phyloP scores from a whole-genome alignment of 176 grass and related monocot genomes.

The Carex kokanica region DNA sequence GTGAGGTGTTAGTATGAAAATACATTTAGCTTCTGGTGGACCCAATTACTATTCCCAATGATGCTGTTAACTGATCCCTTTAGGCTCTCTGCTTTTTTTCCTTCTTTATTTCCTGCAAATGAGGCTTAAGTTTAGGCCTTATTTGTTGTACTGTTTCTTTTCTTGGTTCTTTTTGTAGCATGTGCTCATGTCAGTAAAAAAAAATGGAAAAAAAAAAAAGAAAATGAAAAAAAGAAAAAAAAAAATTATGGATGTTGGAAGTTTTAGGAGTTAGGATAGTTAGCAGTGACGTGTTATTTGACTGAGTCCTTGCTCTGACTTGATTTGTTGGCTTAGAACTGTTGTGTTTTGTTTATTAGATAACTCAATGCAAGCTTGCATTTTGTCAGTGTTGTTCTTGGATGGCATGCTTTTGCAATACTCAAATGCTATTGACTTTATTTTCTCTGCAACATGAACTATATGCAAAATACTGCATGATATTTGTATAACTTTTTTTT shows the following conservation, averaged over 20 bases:
- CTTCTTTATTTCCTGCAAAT: background rate
- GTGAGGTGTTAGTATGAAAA: background rate
- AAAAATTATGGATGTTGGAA: background rate
- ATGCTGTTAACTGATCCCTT: constrained; percentile 1
- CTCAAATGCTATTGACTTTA: background rate
- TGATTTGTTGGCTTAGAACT: background rate
- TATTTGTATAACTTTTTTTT: background rate
- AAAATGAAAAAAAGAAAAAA: background rate
- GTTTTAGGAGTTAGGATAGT: background rate
- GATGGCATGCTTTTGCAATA: background rate
- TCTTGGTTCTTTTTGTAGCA: background rate
- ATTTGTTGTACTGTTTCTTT: background rate
- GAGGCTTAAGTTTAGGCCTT: background rate
- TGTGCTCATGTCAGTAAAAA: background rate
- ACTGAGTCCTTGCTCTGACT: background rate
- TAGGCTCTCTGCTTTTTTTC: background rate
- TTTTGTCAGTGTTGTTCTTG: constrained; percentile 1
- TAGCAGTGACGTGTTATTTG: background rate
- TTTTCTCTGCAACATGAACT: background rate
- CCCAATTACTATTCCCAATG: background rate
- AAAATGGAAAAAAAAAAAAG: background rate
- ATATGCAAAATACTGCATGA: background rate
- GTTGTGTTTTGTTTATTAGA: background rate
- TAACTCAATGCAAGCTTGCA: background rate
- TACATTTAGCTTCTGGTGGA: background rate